Evolutionary conservation across 2,329 filamentous ascomycete species (phyloP).

Genomic region (Neurospora sp.): DNA sequence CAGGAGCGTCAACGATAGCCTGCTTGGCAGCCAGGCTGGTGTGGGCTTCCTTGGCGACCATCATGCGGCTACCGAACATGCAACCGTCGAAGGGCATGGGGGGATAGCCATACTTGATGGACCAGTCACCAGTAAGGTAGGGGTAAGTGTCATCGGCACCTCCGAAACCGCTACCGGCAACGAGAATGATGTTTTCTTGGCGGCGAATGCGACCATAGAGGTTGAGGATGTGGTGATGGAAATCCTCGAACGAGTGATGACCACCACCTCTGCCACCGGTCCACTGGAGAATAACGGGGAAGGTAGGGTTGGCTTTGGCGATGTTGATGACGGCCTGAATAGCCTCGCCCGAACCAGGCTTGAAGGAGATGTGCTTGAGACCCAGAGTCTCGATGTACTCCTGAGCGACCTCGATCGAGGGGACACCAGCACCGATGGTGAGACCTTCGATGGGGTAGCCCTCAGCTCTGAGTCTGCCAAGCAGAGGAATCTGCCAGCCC

Average conservation of each 20-base stretch:
- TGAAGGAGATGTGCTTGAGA: conserved; percentile 89
- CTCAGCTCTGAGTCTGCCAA: conserved; percentile 70
- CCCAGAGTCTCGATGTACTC: conserved; percentile 91
- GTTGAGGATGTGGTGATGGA: conserved; percentile 81
- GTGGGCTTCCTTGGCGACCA: conserved; percentile 87
- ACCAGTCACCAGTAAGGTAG: conserved; percentile 84
- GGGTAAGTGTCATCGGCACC: conserved; percentile 85
- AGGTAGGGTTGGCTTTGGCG: conserved; percentile 84
- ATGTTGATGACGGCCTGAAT: conserved; percentile 90
- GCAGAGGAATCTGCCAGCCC: conserved; percentile 83
- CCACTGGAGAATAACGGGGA: conserved; percentile 92
- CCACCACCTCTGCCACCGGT: conserved; percentile 89
- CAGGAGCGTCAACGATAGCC: conserved; percentile 78
- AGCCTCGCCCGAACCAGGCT: conserved; percentile 79
- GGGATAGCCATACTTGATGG: conserved; percentile 76
- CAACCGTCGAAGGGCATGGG: conserved; percentile 92
- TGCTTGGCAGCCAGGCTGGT: conserved; percentile 83
- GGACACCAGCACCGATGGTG: conserved; percentile 87
- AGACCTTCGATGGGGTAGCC: conserved; percentile 87
- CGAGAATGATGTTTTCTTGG: conserved; percentile 75
- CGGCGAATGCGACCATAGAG: conserved; percentile 87
- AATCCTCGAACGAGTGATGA: conserved; percentile 91
- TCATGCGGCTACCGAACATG: conserved; percentile 85
- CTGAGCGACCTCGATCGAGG: conserved; percentile 84
- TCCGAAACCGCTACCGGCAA: conserved; percentile 88